phyloP scores from a whole-genome alignment of 2,329 filamentous ascomycete species.

The Daldinia sp. region DNA sequence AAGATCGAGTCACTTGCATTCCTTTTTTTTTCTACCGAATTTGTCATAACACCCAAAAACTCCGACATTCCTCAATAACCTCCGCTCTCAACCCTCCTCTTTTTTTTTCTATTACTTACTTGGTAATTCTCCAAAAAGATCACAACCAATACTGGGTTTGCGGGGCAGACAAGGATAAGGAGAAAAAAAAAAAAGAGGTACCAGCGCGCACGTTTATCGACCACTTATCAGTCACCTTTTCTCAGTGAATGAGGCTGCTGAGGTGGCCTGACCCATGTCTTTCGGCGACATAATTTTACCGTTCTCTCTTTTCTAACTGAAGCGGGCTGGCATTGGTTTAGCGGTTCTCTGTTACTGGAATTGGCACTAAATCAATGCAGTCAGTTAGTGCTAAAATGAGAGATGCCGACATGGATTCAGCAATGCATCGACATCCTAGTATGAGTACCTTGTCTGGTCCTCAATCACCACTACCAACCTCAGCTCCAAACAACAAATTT shows the following conservation, averaged over 20 bases:
- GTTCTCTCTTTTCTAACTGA: slow-evolving; percentile 28
- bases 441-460: slow-evolving; percentile 25
- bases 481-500: slow-evolving; percentile 39
- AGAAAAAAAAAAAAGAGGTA: slow-evolving; percentile 20
- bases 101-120: background rate
- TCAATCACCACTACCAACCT: slow-evolving; percentile 38
- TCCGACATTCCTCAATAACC: slow-evolving; percentile 14
- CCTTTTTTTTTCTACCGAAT: slow-evolving; percentile 2
- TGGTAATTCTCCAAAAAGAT: slow-evolving; percentile 8
- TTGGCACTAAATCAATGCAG: slow-evolving; percentile 30
- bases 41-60: slow-evolving; percentile 20
- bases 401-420: slow-evolving; percentile 45
- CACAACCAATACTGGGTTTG: slow-evolving; percentile 21
- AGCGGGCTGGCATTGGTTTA: slow-evolving; percentile 26
- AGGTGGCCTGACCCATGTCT: slow-evolving; percentile 51
- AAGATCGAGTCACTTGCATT: slow-evolving; percentile 16
- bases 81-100: background rate
- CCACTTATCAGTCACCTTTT: slow-evolving; percentile 35
- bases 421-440: slow-evolving; percentile 42
- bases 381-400: slow-evolving; percentile 43
- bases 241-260: slow-evolving; percentile 46
- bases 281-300: slow-evolving; percentile 50
- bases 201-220: slow-evolving; percentile 26
- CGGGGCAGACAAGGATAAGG: slow-evolving; percentile 34
- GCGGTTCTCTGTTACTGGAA: slow-evolving; percentile 31